Evolutionary conservation across 352 stramenopile genomes (phyloP).

Genomic region (Globisporangium camurandrum): DNA sequence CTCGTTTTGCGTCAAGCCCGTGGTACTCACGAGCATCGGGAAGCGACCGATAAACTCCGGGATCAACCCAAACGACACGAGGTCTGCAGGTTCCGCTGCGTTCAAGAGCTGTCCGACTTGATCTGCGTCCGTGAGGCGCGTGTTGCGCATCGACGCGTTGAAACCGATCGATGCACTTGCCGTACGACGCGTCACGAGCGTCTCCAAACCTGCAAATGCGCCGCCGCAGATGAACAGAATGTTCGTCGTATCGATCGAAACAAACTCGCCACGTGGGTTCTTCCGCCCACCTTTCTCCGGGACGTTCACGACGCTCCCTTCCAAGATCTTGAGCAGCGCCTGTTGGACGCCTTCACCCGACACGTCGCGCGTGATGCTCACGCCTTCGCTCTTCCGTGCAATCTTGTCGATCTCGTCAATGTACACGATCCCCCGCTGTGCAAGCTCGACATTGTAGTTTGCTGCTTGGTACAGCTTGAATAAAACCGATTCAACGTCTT

Average conservation of each 20-base stretch:
- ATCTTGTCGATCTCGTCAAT: constrained; percentile 99
- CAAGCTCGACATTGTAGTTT: constrained; percentile 93
- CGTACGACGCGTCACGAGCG: constrained; percentile 91
- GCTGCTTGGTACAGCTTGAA: constrained; percentile 97
- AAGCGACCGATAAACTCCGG: constrained; percentile 98
- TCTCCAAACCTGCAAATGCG: constrained; percentile 94
- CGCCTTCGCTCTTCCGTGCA: constrained; percentile 81
- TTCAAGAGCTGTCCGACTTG: constrained; percentile 90
- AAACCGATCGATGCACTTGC: constrained; percentile 96
- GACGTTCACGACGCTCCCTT: constrained; percentile 96
- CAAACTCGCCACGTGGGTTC: constrained; percentile 94
- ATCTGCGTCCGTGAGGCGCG: constrained; percentile 57
- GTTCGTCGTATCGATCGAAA: constrained; percentile 98
- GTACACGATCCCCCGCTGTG: constrained; percentile 96
- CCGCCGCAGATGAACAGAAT: constrained; percentile 99
- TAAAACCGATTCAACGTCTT: constrained; percentile 98
- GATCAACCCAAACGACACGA: constrained; percentile 97
- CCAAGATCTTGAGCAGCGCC: constrained; percentile 98
- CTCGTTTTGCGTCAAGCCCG: constrained; percentile 85
- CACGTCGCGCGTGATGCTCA: constrained; percentile 95
- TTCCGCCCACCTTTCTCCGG: constrained; percentile 96
- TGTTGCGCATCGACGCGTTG: constrained; percentile 90
- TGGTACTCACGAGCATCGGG: constrained; percentile 94
- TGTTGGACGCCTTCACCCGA: constrained; percentile 98
- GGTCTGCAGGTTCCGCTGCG: constrained; percentile 92